Conservation (phyloP, 768 basidiomycete species). For the Mycena rebaudengoi region DNA sequence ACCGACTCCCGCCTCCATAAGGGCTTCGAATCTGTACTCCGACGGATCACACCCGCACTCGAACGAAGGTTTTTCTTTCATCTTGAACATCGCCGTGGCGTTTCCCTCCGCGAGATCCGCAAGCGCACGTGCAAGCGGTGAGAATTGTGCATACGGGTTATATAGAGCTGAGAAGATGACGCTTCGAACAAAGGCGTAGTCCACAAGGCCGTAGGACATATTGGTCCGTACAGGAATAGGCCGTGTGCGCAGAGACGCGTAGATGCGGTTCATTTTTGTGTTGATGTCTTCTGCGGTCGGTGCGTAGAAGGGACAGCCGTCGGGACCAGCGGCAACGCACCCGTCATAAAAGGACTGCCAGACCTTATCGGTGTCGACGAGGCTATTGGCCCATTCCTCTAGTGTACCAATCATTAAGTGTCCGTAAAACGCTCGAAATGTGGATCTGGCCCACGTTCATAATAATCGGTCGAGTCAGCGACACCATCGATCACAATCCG, state of each 20-base stretch:
- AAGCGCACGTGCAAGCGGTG: constrained; percentile 43
- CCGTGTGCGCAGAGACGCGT: constrained; percentile 36
- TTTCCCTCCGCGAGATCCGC: constrained; percentile 45
- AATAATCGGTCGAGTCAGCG: constrained; percentile 16
- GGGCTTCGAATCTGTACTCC: constrained; percentile 4
- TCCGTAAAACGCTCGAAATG: not conserved
- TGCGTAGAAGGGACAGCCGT: constrained; percentile 48
- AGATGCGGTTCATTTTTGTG: constrained; percentile 45
- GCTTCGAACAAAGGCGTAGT: constrained; percentile 40
- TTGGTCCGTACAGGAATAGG: constrained; percentile 45
- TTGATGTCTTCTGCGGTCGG: constrained; percentile 42
- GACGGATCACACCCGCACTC: constrained; percentile 40
- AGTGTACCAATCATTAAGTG: not conserved
- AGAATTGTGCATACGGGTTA: constrained; percentile 43
- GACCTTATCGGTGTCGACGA: constrained; percentile 43
- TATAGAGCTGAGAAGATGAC: constrained; percentile 47
- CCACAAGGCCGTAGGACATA: constrained; percentile 45
- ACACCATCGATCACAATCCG: constrained; percentile 26
- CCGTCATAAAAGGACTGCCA: constrained; percentile 44
- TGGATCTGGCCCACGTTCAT: not conserved
- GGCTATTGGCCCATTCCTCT: constrained; percentile 14
- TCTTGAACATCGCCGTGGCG: constrained; percentile 35
- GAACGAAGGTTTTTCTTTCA: constrained; percentile 29
- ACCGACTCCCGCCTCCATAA: not conserved
- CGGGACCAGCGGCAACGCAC: constrained; percentile 48